Conservation (phyloP, 129 eudicot species). For the Heracleum sosnowskyi region DNA sequence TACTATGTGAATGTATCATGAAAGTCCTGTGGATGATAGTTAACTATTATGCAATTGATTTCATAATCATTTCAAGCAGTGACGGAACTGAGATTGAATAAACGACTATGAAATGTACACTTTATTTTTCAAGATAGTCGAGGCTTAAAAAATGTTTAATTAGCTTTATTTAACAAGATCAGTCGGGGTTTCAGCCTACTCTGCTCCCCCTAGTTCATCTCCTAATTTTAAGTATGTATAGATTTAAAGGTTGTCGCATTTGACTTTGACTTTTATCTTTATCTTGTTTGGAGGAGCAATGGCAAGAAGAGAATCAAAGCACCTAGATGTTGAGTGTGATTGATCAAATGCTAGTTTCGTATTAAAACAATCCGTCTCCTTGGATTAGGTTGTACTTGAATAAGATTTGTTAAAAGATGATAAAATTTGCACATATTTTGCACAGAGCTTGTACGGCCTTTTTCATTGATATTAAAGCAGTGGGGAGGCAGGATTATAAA, state of each 20-base stretch:
- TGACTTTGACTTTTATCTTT: conserved; percentile 8
- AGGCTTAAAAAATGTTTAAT: too few relatives aligned
- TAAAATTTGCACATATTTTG: too few relatives aligned
- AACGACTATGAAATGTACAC: too few relatives aligned
- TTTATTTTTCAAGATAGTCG: too few relatives aligned
- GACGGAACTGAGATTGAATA: too few relatives aligned
- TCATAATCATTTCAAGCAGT: neutral
- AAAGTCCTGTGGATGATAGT: neutral
- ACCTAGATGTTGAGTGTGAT: neutral
- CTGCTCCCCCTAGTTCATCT: too few relatives aligned
- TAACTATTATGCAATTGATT: neutral
- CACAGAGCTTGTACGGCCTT: too few relatives aligned
- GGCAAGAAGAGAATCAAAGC: conserved; percentile 7
- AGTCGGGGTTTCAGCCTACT: too few relatives aligned
- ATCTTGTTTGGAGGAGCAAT: neutral
- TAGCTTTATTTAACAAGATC: too few relatives aligned
- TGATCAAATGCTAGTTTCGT: neutral
- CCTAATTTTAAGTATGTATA: neutral
- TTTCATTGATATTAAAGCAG: too few relatives aligned
- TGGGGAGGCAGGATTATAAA: too few relatives aligned
- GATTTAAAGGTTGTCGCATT: neutral
- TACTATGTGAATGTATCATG: neutral
- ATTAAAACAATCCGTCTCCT: too few relatives aligned
- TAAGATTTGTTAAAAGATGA: neutral
- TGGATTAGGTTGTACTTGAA: neutral